Base-by-base conservation (phyloP, 805 yeast genomes). In the Kodamaea kaohsiungensis region DNA sequence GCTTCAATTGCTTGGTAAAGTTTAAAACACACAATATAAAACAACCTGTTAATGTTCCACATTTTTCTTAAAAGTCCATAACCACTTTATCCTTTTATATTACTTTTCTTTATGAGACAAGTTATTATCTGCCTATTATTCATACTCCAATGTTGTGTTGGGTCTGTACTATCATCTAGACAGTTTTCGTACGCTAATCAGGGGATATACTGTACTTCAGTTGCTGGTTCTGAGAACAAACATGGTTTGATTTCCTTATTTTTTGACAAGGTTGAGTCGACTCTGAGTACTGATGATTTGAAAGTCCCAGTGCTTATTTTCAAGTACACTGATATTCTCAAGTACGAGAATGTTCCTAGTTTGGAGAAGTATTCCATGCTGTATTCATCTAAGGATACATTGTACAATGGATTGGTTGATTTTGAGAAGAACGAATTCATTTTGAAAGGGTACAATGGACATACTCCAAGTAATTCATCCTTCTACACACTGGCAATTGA, bases 301-400 rank as follows among this genome's bases (percentile, higher is more conserved):
- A 58, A 62, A 42, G 46, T 67, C 45, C 72, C 74, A 8, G 56
- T 59, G 1, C 53, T 67, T 22, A 59, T 70, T 25, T 63, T 68
- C 54, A 64, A 61, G 47, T 63, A 64, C 52, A 52, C 58, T 4
- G 67, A 69, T 46, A 54, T 67, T 33, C 51, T 49, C 35, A 58
- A 67, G 30, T 62, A 65, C 50, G 47, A 62, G 7, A 56, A 59
- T 7, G 5, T 69, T 13, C 69, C 68, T 1, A 16, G 54, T 2
- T 43, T 60, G 12, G 56, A 57, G 12, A 52, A 51, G 39, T 67
- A 60, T 49, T 18, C 45, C 15, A 38, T 49, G 1, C 33, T 37
- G 22, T 59, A 53, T 48, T 19, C 22, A 8, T 49, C 51, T 30
- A 57, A 57, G 22, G 30, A 33, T 9, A 53, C 46, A 16, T 43